Evolutionary conservation across 1,284 basidiomycete genomes (phyloP).

Genomic region (Sparassis latifolia): DNA sequence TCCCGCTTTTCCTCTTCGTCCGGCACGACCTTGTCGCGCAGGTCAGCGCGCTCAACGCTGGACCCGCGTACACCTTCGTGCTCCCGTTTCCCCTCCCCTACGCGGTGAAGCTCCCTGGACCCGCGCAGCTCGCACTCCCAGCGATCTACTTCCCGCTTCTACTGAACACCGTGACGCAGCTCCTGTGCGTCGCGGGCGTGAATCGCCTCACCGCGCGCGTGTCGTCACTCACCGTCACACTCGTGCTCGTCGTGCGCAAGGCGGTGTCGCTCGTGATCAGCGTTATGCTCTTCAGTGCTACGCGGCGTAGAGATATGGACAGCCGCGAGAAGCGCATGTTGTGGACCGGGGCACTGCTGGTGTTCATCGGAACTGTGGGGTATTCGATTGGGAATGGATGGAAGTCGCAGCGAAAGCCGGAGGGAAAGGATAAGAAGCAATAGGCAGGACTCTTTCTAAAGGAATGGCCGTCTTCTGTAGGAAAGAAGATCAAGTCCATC

Average conservation of each 20-base stretch:
- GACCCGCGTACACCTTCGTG: slow-evolving; percentile 26
- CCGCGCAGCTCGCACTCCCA: slow-evolving; percentile 29
- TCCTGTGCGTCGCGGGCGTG: slow-evolving; percentile 87
- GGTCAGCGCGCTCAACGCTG: slow-evolving; percentile 35
- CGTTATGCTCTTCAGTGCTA: slow-evolving; percentile 40
- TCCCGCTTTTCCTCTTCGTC: slow-evolving; percentile 67
- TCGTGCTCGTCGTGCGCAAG: slow-evolving; percentile 86
- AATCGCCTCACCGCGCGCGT: slow-evolving; percentile 80
- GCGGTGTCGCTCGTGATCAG: slow-evolving; percentile 80
- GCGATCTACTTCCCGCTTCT: slow-evolving; percentile 60
- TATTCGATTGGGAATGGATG: slow-evolving; percentile 41
- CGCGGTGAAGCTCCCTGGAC: slow-evolving; percentile 17
- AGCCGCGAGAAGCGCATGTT: slow-evolving; percentile 36
- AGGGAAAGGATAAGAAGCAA: slow-evolving; percentile 13
- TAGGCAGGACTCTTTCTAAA: slow-evolving; percentile 1
- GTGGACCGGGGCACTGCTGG: slow-evolving; percentile 63
- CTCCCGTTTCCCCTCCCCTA: slow-evolving; percentile 20
- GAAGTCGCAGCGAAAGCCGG: neutral
- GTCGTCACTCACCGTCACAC: slow-evolving; percentile 78
- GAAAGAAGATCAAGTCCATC: neutral
- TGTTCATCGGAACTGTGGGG: slow-evolving; percentile 66
- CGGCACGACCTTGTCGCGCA: slow-evolving; percentile 47
- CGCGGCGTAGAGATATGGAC: slow-evolving; percentile 22
- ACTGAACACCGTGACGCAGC: slow-evolving; percentile 80
- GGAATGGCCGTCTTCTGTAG: neutral